Percentiles rank a stretch among this genome's conserved stretches.
Conservation (phyloP, 2,329 filamentous ascomycete species). For the Didymella glomerata region DNA sequence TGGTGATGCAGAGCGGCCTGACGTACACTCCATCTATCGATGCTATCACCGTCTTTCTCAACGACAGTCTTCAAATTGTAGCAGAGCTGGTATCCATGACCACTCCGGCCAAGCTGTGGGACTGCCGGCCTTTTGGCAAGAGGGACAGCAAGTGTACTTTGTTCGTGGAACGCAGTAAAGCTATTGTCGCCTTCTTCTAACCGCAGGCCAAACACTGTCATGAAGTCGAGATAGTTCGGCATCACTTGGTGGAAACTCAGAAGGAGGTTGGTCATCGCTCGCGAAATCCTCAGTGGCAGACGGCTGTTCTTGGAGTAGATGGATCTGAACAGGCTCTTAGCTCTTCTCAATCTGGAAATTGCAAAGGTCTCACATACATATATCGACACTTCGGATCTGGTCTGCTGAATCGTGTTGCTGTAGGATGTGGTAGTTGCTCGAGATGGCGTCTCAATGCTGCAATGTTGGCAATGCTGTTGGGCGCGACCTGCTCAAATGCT, state of each 20-base stretch:
- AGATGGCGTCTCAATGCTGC: too few species aligned
- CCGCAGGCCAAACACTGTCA: background rate
- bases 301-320: background rate
- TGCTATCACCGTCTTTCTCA: background rate
- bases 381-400: too few species aligned
- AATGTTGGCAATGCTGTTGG: too few species aligned
- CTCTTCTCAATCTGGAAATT: too few species aligned
- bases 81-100: background rate
- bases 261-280: background rate
- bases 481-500: too few species aligned
- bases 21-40: background rate
- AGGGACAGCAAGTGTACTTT: background rate
- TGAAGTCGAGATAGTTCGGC: background rate
- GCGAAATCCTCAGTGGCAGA: background rate
- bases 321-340: too few species aligned
- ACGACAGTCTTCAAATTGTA: background rate
- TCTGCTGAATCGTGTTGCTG: too few species aligned
- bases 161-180: background rate
- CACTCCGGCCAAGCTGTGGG: background rate
- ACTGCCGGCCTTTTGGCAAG: background rate
- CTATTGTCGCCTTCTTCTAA: background rate
- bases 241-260: background rate
- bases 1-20: background rate
- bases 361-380: too few species aligned
- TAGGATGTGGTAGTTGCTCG: too few species aligned